Base-by-base conservation (phyloP, 768 basidiomycete species). In the Suillus luteus region DNA sequence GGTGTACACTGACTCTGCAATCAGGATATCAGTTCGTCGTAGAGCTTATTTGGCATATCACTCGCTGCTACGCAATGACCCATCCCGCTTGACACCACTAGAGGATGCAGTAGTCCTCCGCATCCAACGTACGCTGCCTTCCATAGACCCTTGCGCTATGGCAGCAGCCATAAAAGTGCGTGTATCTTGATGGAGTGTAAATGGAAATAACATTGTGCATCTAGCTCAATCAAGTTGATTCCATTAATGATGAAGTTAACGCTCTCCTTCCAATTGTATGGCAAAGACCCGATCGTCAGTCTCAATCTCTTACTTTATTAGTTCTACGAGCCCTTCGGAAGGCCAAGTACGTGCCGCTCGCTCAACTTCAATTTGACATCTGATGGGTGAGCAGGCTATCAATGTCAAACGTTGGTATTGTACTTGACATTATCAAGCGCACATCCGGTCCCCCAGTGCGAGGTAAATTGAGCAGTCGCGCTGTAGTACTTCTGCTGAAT, bases 1-100 rank as follows among this genome's bases (percentile, higher is more conserved):
- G 62, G 43, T 60, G 51, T 63, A 62, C 55, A 49, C 66, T 62
- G 19, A 41, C 33, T 54, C 11, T 63, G 22, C 51, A 62, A 68
- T 64, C 49, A 93, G 91, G 40, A 70, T 78, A 10, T 79, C 81
- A 67, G 80, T 93, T 55, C 86, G 86, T 44, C 81, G 86, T 64
- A 84, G 90, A 52, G 82, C 88, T 12, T 72, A 92, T 46, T 74
- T 86, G 40, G 87, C 86, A 2, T 83, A 86, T 66, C 79, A 83
- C 49, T 76, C 81, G 14, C 76, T 93, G 27, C 83, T 86, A 12
- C 71, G 64, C 54, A 71, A 75, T 49, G 83, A 86, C 38, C 65
- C 78, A 5, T 81, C 82, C 27, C 70, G 87, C 22, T 68, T 90
- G 54, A 74, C 75, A 46, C 75, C 76, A 48, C 77, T 85, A 9